phyloP scores from a whole-genome alignment of 805 yeast genomes.

The Alloascoidea hylecoeti region DNA sequence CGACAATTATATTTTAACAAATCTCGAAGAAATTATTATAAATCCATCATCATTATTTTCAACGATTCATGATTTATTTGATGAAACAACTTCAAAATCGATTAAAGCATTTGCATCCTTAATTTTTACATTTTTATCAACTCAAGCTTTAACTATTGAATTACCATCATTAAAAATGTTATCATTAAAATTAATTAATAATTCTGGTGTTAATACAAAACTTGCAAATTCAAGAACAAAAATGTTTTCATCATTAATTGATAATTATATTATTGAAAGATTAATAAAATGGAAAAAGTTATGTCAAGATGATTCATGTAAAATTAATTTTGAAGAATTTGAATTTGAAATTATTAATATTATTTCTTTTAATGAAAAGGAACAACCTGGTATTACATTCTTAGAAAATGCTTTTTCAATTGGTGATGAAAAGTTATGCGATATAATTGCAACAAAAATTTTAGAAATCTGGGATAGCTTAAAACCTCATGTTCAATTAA shows the following conservation, averaged over 20 bases:
- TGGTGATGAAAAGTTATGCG: constrained; percentile 25
- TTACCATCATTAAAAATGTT: constrained; percentile 42
- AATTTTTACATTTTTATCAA: constrained; percentile 48
- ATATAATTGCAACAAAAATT: constrained; percentile 34
- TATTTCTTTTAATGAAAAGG: constrained; percentile 48
- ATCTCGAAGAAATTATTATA: constrained; percentile 27
- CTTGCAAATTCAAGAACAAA: constrained; percentile 18
- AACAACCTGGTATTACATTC: constrained; percentile 43
- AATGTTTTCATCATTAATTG: constrained; percentile 27
- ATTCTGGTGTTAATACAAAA: constrained; percentile 16
- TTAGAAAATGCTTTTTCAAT: constrained; percentile 32
- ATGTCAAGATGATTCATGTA: constrained; percentile 33
- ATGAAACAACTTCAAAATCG: constrained; percentile 27
- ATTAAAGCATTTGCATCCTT: constrained; percentile 32
- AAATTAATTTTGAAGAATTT: constrained; percentile 34
- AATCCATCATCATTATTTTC: constrained; percentile 33
- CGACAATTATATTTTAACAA: constrained; percentile 19
- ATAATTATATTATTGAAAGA: constrained; percentile 32
- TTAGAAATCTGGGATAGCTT: constrained; percentile 40
- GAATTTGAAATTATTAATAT: constrained; percentile 46
- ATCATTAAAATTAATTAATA: constrained; percentile 30
- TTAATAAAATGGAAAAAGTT: constrained; percentile 21
- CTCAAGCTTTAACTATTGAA: constrained; percentile 42
- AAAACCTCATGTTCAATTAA: constrained; percentile 41
- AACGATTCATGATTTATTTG: constrained; percentile 19